Percentiles rank a stretch among this genome's conserved stretches.
Evolutionary conservation across 2,329 filamentous ascomycete species (phyloP).

Genomic region (Dactylonectria macrodidyma): DNA sequence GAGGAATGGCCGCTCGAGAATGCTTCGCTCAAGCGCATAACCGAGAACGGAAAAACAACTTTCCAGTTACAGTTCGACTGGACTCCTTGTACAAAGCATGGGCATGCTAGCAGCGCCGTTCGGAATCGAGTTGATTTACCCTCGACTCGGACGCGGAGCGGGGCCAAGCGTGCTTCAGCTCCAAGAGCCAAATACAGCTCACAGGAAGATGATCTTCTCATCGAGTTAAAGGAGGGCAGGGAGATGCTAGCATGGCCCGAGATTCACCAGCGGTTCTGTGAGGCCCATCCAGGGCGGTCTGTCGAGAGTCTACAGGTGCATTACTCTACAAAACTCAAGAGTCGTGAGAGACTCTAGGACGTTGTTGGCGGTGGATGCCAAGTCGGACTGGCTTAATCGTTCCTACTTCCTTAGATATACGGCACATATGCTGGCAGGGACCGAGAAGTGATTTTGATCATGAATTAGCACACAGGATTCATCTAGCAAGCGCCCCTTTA

Average conservation of each 20-base stretch:
- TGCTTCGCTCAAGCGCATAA: conserved; percentile 3
- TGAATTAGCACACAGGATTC: too few species aligned
- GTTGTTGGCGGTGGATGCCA: background rate
- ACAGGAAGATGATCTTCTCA: conserved; percentile 5
- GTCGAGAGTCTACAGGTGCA: background rate
- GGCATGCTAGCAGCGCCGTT: conserved; percentile 1
- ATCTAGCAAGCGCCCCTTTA: too few species aligned
- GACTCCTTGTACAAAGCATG: conserved; percentile 12
- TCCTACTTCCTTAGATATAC: too few species aligned
- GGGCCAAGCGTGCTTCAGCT: conserved; percentile 4
- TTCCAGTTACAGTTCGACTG: conserved; percentile 13
- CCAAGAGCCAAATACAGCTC: background rate
- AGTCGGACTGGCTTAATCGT: background rate
- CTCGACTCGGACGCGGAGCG: background rate
- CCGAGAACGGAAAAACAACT: background rate
- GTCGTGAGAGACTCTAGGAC: background rate
- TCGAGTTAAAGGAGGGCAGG: conserved; percentile 4
- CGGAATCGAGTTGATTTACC: conserved; percentile 4
- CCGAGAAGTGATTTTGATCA: too few species aligned
- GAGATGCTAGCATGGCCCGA: conserved; percentile 3
- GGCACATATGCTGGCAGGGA: too few species aligned
- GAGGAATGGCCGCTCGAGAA: conserved; percentile 8
- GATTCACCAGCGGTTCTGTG: conserved; percentile 7
- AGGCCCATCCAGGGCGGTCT: conserved; percentile 1
- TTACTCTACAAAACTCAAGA: background rate